Conservation (phyloP, 2,329 filamentous ascomycete species). For the Fusarium oligoseptatum region DNA sequence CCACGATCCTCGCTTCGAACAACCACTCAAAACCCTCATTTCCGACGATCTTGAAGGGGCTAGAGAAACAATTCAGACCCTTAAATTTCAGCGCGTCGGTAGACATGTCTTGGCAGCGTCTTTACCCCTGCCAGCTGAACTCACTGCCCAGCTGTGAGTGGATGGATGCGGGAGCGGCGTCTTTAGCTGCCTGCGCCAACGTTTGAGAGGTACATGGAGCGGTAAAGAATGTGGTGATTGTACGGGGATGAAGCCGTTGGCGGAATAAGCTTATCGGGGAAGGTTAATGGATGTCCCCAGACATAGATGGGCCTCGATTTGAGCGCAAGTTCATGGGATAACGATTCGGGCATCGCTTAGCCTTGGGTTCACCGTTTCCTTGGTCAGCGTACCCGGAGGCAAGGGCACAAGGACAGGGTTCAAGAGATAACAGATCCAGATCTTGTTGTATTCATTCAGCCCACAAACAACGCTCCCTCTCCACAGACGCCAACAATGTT, state of each 20-base stretch:
- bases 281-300: constrained; percentile 14
- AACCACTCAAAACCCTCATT: background rate
- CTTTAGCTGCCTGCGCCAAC: constrained; percentile 28
- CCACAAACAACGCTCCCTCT: background rate
- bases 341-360: background rate
- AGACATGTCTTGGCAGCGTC: constrained; percentile 7
- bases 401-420: background rate
- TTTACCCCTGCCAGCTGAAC: constrained; percentile 33
- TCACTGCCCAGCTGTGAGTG: constrained; percentile 18
- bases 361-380: background rate
- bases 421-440: background rate
- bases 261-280: constrained; percentile 23
- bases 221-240: background rate
- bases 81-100: background rate
- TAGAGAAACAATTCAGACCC: background rate
- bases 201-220: constrained; percentile 1
- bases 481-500: background rate
- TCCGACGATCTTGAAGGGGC: constrained; percentile 2
- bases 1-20: background rate
- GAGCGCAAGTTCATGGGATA: too few relatives aligned
- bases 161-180: background rate
- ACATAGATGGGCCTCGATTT: background rate
- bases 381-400: background rate
- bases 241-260: background rate
- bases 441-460: background rate